Conservation (phyloP, 2,329 filamentous ascomycete genomes). For the Intubia oerlemansii region DNA sequence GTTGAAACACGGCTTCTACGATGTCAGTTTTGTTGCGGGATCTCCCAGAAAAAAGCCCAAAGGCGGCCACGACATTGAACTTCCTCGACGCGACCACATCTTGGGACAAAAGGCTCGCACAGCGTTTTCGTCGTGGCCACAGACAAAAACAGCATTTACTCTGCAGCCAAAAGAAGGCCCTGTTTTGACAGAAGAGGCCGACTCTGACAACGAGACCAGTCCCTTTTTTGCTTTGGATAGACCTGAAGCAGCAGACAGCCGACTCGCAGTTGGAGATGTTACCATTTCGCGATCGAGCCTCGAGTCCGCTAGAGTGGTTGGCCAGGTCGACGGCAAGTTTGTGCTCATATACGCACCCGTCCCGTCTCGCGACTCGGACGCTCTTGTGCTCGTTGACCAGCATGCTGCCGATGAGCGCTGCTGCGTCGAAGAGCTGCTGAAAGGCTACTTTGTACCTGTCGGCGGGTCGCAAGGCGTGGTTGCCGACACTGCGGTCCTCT, state of each 20-base stretch:
- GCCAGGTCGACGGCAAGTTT: slow-evolving; percentile 81
- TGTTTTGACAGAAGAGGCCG: no score
- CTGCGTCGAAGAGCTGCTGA: slow-evolving; percentile 53
- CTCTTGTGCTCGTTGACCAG: slow-evolving; percentile 65
- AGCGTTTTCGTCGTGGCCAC: slow-evolving; percentile 5
- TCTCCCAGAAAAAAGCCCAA: no score
- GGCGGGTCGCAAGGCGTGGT: slow-evolving; percentile 8
- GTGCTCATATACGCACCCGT: slow-evolving; percentile 43
- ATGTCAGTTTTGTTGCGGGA: no score
- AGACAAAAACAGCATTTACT: slow-evolving; percentile 1
- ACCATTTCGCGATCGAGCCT: slow-evolving; percentile 43
- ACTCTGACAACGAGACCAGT: no score
- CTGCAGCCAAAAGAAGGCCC: not conserved
- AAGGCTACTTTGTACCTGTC: slow-evolving; percentile 20
- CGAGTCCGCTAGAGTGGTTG: slow-evolving; percentile 39
- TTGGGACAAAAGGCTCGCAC: no score
- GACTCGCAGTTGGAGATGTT: no score
- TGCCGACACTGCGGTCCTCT: slow-evolving; percentile 16
- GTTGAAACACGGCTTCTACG: slow-evolving; percentile 46
- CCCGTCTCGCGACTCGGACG: not conserved
- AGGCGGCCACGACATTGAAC: no score
- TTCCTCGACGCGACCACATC: no score
- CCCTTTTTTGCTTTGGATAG: no score
- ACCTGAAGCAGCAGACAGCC: no score
- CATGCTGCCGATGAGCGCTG: slow-evolving; percentile 87